These are phyloP conservation scores for Tilletia caries DNA, from an alignment of 1,284 basidiomycete genomes.

Conservation along the genomic window DNA sequence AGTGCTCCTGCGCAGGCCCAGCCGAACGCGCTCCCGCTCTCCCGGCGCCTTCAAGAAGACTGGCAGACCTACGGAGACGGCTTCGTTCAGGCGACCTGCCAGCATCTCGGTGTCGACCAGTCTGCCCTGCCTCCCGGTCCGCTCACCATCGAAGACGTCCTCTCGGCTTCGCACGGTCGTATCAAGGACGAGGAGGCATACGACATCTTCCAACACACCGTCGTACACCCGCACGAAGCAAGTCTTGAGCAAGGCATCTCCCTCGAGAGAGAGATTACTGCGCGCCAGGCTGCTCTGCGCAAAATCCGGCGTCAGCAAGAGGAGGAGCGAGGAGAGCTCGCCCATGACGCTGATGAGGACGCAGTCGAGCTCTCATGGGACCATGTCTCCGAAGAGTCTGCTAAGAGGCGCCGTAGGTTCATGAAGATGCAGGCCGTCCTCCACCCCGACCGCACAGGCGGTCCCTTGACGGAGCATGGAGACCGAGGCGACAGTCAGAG, in stretches of 20 bases:
- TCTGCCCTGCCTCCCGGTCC: conserved; percentile 35
- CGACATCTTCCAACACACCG: conserved; percentile 17
- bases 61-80: neutral
- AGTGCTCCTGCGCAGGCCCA: neutral
- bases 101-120: conserved; percentile 40
- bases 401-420: neutral
- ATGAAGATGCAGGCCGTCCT: conserved; percentile 13
- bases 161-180: conserved; percentile 22
- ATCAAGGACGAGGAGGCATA: conserved; percentile 16
- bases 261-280: conserved; percentile 8
- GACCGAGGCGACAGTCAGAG: conserved; percentile 19
- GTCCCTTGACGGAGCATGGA: conserved; percentile 24
- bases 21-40: neutral
- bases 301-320: conserved; percentile 5
- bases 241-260: conserved; percentile 21
- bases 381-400: conserved; percentile 19
- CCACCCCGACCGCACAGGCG: conserved; percentile 17
- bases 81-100: conserved; percentile 32
- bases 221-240: conserved; percentile 28
- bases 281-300: neutral
- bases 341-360: conserved; percentile 33
- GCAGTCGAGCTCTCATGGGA: conserved; percentile 18
- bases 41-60: conserved; percentile 10
- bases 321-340: conserved; percentile 17
- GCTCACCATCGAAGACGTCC: conserved; percentile 36